Base-by-base conservation (phyloP, 1,284 basidiomycete genomes). In the Amylostereum chailletii region DNA sequence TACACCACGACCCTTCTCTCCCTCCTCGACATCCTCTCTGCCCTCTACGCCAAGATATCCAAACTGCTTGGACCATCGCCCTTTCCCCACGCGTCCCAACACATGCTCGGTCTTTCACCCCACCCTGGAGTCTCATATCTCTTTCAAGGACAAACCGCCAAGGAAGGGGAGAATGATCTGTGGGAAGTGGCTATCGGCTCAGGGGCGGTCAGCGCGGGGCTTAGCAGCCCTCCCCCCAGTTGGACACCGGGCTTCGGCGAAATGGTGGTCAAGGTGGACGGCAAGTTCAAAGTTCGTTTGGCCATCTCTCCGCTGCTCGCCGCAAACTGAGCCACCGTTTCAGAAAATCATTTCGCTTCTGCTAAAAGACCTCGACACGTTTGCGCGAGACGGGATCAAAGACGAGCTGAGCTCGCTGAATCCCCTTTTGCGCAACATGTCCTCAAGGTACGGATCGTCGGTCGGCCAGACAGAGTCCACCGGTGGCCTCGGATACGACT, bases 1-100 rank as follows among this genome's bases (percentile, higher is more conserved):
- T 93, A 93, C 60, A 84, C 89, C 56, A 86, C 93, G 67, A 88
- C 86, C 4, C 76, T 92, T 32, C 77, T 90, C 45, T 89, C 90
- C 34, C 77, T 91, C 33, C 81, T 92, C 49, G 90, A 93, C 60
- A 84, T 93, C 42, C 76, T 93, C 38, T 87, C 87, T 9, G 88
- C 91, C 62, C 79, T 89, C 29, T 93, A 93, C 71, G 83, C 86
- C 65, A 90, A 89, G 65, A 83, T 93, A 42, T 77, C 79, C 3
- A 82, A 81, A 61, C 76, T 90, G 43, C 77, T 93, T 26, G 86
- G 86, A 1, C 86, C 86, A 2, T 86, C 86, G 2, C 78, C 82
- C 0, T 81, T 88, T 59, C 73, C 83, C 2, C 74, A 76, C 54
- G 70, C 75, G 11, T 72, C 78, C 10, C 76, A 83, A 54, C 76